Evolutionary conservation across 768 basidiomycete genomes (phyloP), one percentile per base, ranked within the genome.

Genomic region (Rhizopogon vulgaris): DNA sequence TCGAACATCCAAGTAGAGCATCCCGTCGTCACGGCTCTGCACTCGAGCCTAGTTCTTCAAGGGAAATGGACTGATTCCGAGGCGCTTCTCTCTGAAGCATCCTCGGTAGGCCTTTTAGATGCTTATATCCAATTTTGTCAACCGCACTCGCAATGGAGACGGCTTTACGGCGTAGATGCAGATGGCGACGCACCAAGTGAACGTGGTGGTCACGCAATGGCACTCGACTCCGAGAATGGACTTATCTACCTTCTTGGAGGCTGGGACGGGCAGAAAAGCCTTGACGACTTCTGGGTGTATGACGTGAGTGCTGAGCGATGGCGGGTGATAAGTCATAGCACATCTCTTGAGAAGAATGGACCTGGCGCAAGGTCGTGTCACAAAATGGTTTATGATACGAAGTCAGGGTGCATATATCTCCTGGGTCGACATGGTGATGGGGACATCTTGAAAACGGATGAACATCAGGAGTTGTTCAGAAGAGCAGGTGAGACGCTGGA

Each of bases 231-330:
- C 22, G 71, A 76, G 7, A 74, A 79, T 37, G 78, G 79, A 6
- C 65, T 77, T 40, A 80, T 91, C 27, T 90, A 90, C 61, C 74
- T 91, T 18, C 80, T 89, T 49, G 90, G 89, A 1, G 90, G 90
- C 0, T 91, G 84, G 81, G 79, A 89, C 54, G 87, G 90, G 1
- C 67, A 79, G 50, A 81, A 78, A 53, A 82, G 80, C 45, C 69
- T 91, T 28, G 84, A 87, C 60, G 89, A 92, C 63, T 85, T 90
- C 55, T 91, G 89, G 89, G 72, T 75, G 38, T 90, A 87, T 60
- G 73, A 74, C 55, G 76, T 87, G 60, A 70, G 68, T 30, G 69
- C 75, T 8, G 78, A 83, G 47, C 70, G 72, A 47, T 92, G 89
- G 89, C 69, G 68, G 6, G 58, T 83, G 17, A 69, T 90, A 40